phyloP scores from a whole-genome alignment of 1,284 basidiomycete species.

The Ceratobasidium theobromae region DNA sequence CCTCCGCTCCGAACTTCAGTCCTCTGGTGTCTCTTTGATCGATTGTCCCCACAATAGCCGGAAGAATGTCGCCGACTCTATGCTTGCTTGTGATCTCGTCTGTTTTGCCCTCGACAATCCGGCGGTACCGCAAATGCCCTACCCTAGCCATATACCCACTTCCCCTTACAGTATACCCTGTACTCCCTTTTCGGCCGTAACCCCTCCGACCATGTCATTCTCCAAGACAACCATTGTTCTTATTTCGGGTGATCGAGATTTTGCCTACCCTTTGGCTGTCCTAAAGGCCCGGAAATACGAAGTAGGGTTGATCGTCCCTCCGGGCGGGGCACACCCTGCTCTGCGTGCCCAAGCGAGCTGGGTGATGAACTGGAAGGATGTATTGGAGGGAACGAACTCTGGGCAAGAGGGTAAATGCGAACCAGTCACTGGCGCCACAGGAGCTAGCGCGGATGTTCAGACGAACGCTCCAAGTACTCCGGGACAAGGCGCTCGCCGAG shows the following conservation, averaged over 20 bases:
- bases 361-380: slow-evolving; percentile 27
- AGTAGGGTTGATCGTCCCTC: slow-evolving; percentile 35
- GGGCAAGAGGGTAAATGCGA: not conserved
- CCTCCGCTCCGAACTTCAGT: slow-evolving; percentile 59
- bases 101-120: slow-evolving; percentile 59
- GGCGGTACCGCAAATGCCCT: slow-evolving; percentile 40
- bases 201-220: not conserved
- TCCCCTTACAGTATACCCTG: slow-evolving; percentile 29
- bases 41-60: slow-evolving; percentile 60
- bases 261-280: slow-evolving; percentile 32
- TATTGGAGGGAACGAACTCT: not conserved
- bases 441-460: not conserved
- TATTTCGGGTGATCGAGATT: slow-evolving; percentile 36
- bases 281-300: slow-evolving; percentile 31
- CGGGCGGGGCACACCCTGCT: slow-evolving; percentile 38
- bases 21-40: slow-evolving; percentile 58
- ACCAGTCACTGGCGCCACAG: not conserved
- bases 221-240: slow-evolving; percentile 38
- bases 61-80: slow-evolving; percentile 57
- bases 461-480: not conserved
- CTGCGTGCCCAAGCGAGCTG: slow-evolving; percentile 25
- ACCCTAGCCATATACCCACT: slow-evolving; percentile 2
- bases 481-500: not conserved
- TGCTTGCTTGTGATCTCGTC: slow-evolving; percentile 61
- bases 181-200: slow-evolving; percentile 17